Evolutionary conservation across 805 yeast species (phyloP), one percentile per base, ranked within the genome.

Genomic region (Candida boleticola): DNA sequence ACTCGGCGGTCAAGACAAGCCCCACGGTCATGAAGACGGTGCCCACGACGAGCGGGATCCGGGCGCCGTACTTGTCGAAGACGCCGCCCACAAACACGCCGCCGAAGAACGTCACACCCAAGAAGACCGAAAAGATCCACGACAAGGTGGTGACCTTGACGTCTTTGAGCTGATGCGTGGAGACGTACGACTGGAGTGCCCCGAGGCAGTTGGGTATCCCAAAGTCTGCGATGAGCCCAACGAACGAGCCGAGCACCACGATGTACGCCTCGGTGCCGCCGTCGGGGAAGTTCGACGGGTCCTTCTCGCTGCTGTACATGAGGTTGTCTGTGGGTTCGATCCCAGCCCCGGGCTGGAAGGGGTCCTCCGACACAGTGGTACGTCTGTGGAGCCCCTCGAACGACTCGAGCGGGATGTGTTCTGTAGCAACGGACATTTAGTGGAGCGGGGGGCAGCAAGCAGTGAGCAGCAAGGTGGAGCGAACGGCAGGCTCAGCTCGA

Each of bases 1-100:
- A 71, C 37, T 63, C 66, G 0, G 74, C 79, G 5, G 76, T 71
- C 2, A 73, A 68, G 45, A 74, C 55, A 29, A 74, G 43, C 1
- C 79, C 79, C 3, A 57, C 56, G 23, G 64, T 55, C 19, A 66
- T 54, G 10, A 70, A 43, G 0, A 61, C 14, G 1, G 73, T 53
- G 1, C 79, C 79, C 3, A 63, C 46, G 4, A 63, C 52, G 45
- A 73, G 53, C 14, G 63, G 62, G 25, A 52, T 61, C 27, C 53
- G 53, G 7, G 76, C 66, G 4, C 81, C 81, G 44, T 58, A 65
- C 22, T 60, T 56, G 43, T 76, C 81, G 49, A 75, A 74, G 14
- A 73, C 55, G 2, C 67, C 63, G 2, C 81, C 80, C 4, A 72
- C 65, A 32, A 74, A 55, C 35, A 74, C 58, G 4, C 55, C 58